Conservation (phyloP, 2,329 filamentous ascomycete species). For the Pseudocercospora vitis region DNA sequence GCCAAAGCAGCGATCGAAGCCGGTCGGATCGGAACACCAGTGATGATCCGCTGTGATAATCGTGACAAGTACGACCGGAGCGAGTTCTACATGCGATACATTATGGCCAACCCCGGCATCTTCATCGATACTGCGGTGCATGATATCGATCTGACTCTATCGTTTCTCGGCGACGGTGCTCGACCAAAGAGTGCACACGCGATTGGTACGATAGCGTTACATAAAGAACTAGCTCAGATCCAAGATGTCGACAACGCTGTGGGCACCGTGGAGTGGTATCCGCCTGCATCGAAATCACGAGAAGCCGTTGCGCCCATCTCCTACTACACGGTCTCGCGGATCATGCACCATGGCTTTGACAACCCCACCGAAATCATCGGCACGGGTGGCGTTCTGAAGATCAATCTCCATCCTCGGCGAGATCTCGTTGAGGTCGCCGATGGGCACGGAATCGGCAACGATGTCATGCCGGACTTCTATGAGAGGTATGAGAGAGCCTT, state of each 20-base stretch:
- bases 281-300: neutral
- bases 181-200: slow-evolving; percentile 42
- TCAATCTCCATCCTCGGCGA: slow-evolving; percentile 32
- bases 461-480: slow-evolving; percentile 44
- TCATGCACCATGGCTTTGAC: slow-evolving; percentile 45
- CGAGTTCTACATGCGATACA: slow-evolving; percentile 48
- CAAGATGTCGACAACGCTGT: slow-evolving; percentile 47
- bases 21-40: slow-evolving; percentile 43
- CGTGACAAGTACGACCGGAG: slow-evolving; percentile 42
- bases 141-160: slow-evolving; percentile 48
- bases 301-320: slow-evolving; percentile 43
- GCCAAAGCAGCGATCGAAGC: slow-evolving; percentile 39
- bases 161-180: slow-evolving; percentile 42
- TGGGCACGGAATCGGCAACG: slow-evolving; percentile 39
- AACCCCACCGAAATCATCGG: slow-evolving; percentile 46
- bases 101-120: slow-evolving; percentile 44
- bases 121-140: slow-evolving; percentile 49
- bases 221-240: slow-evolving; percentile 41
- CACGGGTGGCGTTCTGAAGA: slow-evolving; percentile 39
- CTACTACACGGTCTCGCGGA: slow-evolving; percentile 46
- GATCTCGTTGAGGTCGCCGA: slow-evolving; percentile 41
- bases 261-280: slow-evolving; percentile 44
- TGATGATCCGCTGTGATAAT: slow-evolving; percentile 46
- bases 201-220: slow-evolving; percentile 39
- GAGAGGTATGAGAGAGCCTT: slow-evolving; percentile 45